Conservation (phyloP, 441 rosid species). For the Iberis amara region DNA sequence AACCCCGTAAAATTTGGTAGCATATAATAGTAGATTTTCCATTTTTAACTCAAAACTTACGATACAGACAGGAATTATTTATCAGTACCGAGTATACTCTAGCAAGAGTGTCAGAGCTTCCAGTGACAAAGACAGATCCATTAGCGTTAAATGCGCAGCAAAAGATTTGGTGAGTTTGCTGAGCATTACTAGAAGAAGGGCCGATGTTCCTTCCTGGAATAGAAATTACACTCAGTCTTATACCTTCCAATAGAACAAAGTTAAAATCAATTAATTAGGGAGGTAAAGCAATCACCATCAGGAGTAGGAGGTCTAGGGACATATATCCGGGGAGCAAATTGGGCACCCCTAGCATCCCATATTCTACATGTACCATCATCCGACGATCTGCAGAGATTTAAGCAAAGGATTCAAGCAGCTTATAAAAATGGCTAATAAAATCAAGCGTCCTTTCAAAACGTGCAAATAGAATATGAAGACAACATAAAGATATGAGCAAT, state of each 20-base stretch:
- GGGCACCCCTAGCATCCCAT: conserved; percentile 91
- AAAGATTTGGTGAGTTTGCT: conserved; percentile 73
- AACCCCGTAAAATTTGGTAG: conserved; percentile 9
- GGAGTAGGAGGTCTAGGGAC: conserved; percentile 75
- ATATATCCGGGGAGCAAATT: conserved; percentile 63
- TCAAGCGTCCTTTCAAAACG: conserved; percentile 3
- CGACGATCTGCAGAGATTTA: conserved; percentile 59
- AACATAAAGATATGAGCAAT: not conserved
- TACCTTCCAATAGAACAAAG: conserved; percentile 23
- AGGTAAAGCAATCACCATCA: conserved; percentile 50
- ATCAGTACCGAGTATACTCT: conserved; percentile 54
- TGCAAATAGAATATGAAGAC: conserved; percentile 11
- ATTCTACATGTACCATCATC: conserved; percentile 99
- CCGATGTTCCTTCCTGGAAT: conserved; percentile 67
- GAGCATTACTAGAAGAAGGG: conserved; percentile 60
- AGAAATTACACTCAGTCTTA: conserved; percentile 27
- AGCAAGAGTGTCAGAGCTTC: conserved; percentile 96
- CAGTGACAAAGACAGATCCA: conserved; percentile 97
- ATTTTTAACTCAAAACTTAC: conserved; percentile 11
- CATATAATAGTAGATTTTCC: conserved; percentile 6
- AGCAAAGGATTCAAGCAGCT: conserved; percentile 14
- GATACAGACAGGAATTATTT: conserved; percentile 8
- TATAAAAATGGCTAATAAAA: conserved; percentile 10
- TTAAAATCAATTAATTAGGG: conserved; percentile 24
- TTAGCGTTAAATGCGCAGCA: conserved; percentile 94